Conservation (phyloP, 768 basidiomycete genomes). For the Sporobolomyces pararoseus region DNA sequence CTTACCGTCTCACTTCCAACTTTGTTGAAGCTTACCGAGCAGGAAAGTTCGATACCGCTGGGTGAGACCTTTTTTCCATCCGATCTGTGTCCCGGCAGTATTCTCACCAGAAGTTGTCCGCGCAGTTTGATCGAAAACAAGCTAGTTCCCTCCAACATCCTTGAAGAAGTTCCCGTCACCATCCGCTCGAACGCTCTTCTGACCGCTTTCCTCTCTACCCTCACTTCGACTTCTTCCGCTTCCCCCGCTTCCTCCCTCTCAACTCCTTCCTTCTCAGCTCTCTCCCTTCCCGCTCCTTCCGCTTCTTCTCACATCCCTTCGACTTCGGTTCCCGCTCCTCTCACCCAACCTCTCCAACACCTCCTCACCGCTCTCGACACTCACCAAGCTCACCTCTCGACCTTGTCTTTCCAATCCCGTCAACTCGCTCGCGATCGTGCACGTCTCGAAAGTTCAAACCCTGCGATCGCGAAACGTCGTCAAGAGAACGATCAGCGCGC, state of each 20-base stretch:
- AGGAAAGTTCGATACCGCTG: conserved; percentile 43
- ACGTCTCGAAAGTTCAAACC: conserved; percentile 34
- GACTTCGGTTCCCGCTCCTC: conserved; percentile 30
- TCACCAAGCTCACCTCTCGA: conserved; percentile 42
- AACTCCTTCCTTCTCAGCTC: conserved; percentile 27
- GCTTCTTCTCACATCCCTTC: conserved; percentile 36
- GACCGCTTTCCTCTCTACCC: conserved; percentile 45
- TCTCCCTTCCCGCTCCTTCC: conserved; percentile 37
- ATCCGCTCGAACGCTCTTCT: conserved; percentile 44
- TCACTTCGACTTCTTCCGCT: conserved; percentile 29
- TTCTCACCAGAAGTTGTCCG: no score
- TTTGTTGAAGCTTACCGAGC: conserved; percentile 42
- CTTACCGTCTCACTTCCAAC: conserved; percentile 40
- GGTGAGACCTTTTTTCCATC: conserved; percentile 15
- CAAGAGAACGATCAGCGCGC: conserved; percentile 42
- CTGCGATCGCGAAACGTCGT: conserved; percentile 34
- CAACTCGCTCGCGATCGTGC: conserved; percentile 44
- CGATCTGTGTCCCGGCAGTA: no score
- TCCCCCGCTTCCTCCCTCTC: conserved; percentile 18
- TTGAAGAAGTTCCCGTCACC: conserved; percentile 44
- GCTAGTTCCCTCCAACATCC: conserved; percentile 42
- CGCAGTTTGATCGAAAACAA: conserved; percentile 41
- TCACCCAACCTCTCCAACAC: conserved; percentile 33
- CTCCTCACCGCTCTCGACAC: conserved; percentile 43
- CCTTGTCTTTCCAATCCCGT: conserved; percentile 42